A percentile compares a stretch with the other conserved stretches of the same genome.
Conservation (phyloP, 1,139 yeast species). For the Eremothecium cymbalariae region DNA sequence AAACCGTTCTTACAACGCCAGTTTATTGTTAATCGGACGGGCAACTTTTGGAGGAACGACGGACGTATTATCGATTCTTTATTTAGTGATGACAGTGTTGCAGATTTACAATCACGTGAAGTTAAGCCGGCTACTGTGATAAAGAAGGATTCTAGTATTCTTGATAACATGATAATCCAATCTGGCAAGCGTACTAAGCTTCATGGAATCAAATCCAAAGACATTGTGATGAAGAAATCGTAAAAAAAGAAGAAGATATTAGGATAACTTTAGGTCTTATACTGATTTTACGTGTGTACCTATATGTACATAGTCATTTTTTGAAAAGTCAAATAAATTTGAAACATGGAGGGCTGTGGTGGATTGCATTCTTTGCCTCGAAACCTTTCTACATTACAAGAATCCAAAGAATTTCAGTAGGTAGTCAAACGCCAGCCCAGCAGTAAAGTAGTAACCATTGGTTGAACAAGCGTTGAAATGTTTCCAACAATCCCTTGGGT, state of each 20-base stretch:
- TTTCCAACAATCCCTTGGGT: conserved; percentile 75
- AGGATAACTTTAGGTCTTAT: too few relatives aligned
- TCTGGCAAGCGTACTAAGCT: conserved; percentile 8
- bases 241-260: too few relatives aligned
- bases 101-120: conserved; percentile 12
- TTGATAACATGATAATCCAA: too few relatives aligned
- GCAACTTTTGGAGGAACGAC: conserved; percentile 25
- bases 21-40: conserved; percentile 28
- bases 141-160: conserved; percentile 7
- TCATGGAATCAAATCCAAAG: conserved; percentile 7
- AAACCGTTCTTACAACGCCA: conserved; percentile 17
- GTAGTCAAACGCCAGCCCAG: conserved; percentile 73
- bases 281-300: too few relatives aligned
- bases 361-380: too few relatives aligned
- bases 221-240: conserved; percentile 11
- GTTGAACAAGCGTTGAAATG: conserved; percentile 68
- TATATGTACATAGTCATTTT: too few relatives aligned
- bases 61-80: conserved; percentile 28
- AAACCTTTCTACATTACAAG: too few relatives aligned
- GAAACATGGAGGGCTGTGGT: too few relatives aligned
- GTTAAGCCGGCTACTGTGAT: conserved; percentile 2
- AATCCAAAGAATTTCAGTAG: conserved; percentile 35
- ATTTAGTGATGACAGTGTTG: conserved; percentile 22
- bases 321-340: too few relatives aligned
- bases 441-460: conserved; percentile 72